Conservation (phyloP, 2,329 filamentous ascomycete genomes). For the Colletotrichum brevisporum region DNA sequence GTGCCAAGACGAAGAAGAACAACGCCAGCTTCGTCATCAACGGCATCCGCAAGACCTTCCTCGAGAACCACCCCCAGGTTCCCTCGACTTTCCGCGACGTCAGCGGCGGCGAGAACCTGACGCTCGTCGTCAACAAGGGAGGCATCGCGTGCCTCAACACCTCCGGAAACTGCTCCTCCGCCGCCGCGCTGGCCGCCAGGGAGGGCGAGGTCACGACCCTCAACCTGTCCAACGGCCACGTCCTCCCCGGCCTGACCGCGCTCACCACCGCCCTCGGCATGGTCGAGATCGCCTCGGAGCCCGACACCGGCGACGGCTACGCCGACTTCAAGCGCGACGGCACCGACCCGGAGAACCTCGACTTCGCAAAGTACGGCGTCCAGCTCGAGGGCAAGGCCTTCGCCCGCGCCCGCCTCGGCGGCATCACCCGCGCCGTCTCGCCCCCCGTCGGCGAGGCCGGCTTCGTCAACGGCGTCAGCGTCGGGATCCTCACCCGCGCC, state of each 20-base stretch:
- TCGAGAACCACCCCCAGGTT: slow-evolving; percentile 44
- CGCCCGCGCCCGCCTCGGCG: slow-evolving; percentile 57
- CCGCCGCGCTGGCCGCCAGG: slow-evolving; percentile 47
- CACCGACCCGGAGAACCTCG: slow-evolving; percentile 48
- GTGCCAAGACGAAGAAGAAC: slow-evolving; percentile 42
- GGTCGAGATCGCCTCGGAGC: slow-evolving; percentile 61
- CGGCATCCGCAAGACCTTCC: slow-evolving; percentile 54
- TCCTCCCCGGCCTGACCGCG: slow-evolving; percentile 64
- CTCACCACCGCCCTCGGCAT: slow-evolving; percentile 64
- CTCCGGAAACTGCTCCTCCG: slow-evolving; percentile 30
- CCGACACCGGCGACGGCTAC: slow-evolving; percentile 62
- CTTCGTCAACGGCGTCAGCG: slow-evolving; percentile 58
- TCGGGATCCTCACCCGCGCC: slow-evolving; percentile 55
- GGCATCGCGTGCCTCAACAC: slow-evolving; percentile 55
- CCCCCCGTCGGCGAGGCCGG: slow-evolving; percentile 50
- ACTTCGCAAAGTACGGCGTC: slow-evolving; percentile 57
- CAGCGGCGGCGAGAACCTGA: slow-evolving; percentile 44
- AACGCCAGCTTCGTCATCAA: slow-evolving; percentile 51
- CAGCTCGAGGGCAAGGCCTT: slow-evolving; percentile 58
- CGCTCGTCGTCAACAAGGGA: slow-evolving; percentile 57
- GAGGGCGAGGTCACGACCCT: slow-evolving; percentile 48
- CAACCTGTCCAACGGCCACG: slow-evolving; percentile 59
- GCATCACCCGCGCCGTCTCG: slow-evolving; percentile 59
- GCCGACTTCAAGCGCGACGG: slow-evolving; percentile 47
- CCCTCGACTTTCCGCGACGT: slow-evolving; percentile 27